Evolutionary conservation across 345 rosid genomes (phyloP).

Genomic region (Brassica cretica): DNA sequence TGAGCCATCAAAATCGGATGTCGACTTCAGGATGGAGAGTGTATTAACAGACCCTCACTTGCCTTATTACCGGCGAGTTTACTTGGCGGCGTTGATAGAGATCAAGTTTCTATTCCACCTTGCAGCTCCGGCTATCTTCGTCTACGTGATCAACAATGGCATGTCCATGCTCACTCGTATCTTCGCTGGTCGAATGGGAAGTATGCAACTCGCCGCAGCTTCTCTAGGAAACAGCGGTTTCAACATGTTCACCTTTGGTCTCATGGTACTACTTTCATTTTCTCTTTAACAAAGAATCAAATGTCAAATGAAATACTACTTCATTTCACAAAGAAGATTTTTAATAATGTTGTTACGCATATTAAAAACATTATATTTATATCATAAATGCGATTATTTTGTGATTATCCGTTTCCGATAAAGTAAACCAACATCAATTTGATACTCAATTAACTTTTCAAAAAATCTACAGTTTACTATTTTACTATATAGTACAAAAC

Average conservation of each 20-base stretch:
- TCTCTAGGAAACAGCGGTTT: conserved; percentile 63
- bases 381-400: too few relatives aligned
- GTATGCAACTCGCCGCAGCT: conserved; percentile 61
- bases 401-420: too few relatives aligned
- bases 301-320: not conserved
- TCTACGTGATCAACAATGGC: conserved; percentile 56
- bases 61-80: conserved; percentile 40
- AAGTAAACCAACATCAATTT: too few relatives aligned
- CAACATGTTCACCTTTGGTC: conserved; percentile 51
- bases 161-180: conserved; percentile 60
- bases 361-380: too few relatives aligned
- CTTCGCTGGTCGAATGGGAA: conserved; percentile 65
- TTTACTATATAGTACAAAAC: too few relatives aligned
- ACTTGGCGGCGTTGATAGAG: conserved; percentile 53
- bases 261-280: conserved; percentile 42
- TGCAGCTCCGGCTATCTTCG: conserved; percentile 58
- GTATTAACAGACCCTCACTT: conserved; percentile 41
- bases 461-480: too few relatives aligned
- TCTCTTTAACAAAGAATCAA: too few relatives aligned
- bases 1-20: conserved; percentile 33
- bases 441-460: too few relatives aligned
- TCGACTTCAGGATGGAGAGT: conserved; percentile 49
- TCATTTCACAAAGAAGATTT: too few relatives aligned
- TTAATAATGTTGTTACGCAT: too few relatives aligned
- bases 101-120: conserved; percentile 45